Percentiles rank a stretch among this genome's conserved stretches.
These are phyloP conservation scores for Phytophthora litchii DNA, from an alignment of 352 stramenopile species.

Conservation along the genomic window DNA sequence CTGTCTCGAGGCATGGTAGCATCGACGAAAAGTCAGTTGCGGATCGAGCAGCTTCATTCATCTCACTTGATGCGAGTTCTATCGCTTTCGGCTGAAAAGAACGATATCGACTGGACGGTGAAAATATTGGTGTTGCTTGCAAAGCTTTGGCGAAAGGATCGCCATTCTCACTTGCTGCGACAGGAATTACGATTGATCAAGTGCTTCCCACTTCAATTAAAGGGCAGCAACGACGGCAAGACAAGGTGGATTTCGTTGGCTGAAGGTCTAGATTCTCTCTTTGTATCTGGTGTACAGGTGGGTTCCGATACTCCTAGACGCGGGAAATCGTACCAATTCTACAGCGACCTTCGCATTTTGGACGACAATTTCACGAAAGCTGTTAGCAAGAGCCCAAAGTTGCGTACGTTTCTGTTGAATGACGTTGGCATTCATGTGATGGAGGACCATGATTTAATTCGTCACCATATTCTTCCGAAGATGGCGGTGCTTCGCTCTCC, in stretches of 20 bases:
- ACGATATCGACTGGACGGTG: conserved; percentile 46
- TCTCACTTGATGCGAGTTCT: conserved; percentile 71
- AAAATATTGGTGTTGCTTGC: conserved; percentile 53
- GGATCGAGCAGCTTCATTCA: conserved; percentile 66
- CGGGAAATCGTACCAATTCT: conserved; percentile 38
- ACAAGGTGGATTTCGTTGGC: conserved; percentile 53
- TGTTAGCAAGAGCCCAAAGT: conserved; percentile 31
- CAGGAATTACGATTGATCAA: conserved; percentile 76
- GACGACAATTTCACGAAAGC: conserved; percentile 42
- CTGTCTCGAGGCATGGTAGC: conserved; percentile 45
- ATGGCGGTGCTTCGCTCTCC: conserved; percentile 29
- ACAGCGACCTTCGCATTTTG: conserved; percentile 48
- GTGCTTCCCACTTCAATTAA: conserved; percentile 68
- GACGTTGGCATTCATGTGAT: conserved; percentile 67
- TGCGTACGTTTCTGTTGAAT: conserved; percentile 57
- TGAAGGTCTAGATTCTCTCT: conserved; percentile 43
- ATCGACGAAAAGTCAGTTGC: conserved; percentile 62
- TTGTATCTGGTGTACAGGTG: conserved; percentile 22
- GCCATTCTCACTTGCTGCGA: conserved; percentile 46
- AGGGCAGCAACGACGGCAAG: not conserved
- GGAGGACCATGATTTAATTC: conserved; percentile 75
- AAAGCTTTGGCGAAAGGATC: conserved; percentile 66
- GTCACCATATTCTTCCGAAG: conserved; percentile 62
- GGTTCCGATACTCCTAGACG: not conserved
- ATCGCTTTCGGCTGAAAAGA: conserved; percentile 36